phyloP scores from a whole-genome alignment of 1,139 yeast genomes.

The Arxiozyma bovina region DNA sequence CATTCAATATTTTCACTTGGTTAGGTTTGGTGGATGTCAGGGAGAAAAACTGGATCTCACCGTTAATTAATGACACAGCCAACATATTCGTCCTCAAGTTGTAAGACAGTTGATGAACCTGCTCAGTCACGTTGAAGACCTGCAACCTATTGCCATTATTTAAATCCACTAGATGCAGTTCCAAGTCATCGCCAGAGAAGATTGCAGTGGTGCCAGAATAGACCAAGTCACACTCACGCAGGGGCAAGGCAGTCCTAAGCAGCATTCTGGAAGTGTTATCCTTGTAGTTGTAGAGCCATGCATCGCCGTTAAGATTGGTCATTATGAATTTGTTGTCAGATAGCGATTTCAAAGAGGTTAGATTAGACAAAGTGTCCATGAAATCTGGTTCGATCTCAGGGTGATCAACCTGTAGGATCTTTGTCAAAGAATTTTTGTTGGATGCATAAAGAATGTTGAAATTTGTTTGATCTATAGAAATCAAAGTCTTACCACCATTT shows the following conservation, averaged over 20 bases:
- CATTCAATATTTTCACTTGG: slow-evolving; percentile 37
- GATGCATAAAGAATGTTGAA: slow-evolving; percentile 21
- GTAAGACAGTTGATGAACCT: slow-evolving; percentile 53
- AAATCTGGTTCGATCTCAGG: slow-evolving; percentile 30
- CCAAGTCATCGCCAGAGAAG: slow-evolving; percentile 71
- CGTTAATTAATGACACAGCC: slow-evolving; percentile 59
- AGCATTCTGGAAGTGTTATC: slow-evolving; percentile 14
- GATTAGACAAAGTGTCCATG: slow-evolving; percentile 18
- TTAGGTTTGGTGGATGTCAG: slow-evolving; percentile 40
- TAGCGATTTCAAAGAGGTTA: slow-evolving; percentile 16
- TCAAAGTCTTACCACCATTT: slow-evolving; percentile 27
- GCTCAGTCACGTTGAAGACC: slow-evolving; percentile 41
- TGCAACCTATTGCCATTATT: slow-evolving; percentile 32
- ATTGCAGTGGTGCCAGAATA: slow-evolving; percentile 64
- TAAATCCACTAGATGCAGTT: slow-evolving; percentile 47
- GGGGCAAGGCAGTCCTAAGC: slow-evolving; percentile 42
- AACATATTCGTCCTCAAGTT: slow-evolving; percentile 51
- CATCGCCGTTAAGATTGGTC: slow-evolving; percentile 26
- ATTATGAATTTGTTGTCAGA: slow-evolving; percentile 15
- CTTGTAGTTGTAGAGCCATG: slow-evolving; percentile 12
- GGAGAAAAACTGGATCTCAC: slow-evolving; percentile 57
- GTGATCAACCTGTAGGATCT: slow-evolving; percentile 18
- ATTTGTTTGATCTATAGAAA: slow-evolving; percentile 16
- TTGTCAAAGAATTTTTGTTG: slow-evolving; percentile 26
- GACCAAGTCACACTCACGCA: slow-evolving; percentile 57